These are phyloP conservation scores for Penicillium sclerotigenum DNA, from an alignment of 2,329 filamentous ascomycete genomes.

Conservation along the genomic window DNA sequence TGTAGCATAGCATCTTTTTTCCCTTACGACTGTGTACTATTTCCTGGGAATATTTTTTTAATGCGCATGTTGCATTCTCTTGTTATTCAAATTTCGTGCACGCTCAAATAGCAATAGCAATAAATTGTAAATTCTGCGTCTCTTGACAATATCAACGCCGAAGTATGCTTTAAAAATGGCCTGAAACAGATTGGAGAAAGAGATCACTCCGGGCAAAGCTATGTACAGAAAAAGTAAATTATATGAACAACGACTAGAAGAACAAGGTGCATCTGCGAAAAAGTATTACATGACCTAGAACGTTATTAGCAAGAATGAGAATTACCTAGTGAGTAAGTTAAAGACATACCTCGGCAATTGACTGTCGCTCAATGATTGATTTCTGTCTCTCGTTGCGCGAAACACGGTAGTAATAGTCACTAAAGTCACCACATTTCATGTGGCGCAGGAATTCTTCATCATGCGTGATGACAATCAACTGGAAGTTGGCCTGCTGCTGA, in stretches of 20 bases:
- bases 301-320: constrained; percentile 5
- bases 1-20: constrained; percentile 28
- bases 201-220: not conserved
- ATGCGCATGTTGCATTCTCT: constrained; percentile 7
- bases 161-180: not conserved
- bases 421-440: constrained; percentile 93
- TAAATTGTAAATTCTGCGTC: not conserved
- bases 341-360: constrained; percentile 48
- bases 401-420: constrained; percentile 87
- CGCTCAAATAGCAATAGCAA: not conserved
- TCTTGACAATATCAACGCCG: not conserved
- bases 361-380: constrained; percentile 72
- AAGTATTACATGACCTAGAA: constrained; percentile 20
- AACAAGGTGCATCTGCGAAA: not conserved
- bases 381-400: constrained; percentile 80
- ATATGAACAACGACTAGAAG: not conserved
- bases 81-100: not conserved
- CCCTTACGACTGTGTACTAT: constrained; percentile 24
- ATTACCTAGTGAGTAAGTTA: not conserved
- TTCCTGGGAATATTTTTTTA: constrained; percentile 19
- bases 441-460: constrained; percentile 92
- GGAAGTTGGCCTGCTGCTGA: constrained; percentile 87
- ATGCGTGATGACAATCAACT: constrained; percentile 97
- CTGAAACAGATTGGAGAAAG: not conserved
- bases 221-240: not conserved